Evolutionary conservation across 495 filamentous ascomycete genomes (phyloP), one percentile per base, ranked within the genome.

Genomic region (Penicillium salamii): DNA sequence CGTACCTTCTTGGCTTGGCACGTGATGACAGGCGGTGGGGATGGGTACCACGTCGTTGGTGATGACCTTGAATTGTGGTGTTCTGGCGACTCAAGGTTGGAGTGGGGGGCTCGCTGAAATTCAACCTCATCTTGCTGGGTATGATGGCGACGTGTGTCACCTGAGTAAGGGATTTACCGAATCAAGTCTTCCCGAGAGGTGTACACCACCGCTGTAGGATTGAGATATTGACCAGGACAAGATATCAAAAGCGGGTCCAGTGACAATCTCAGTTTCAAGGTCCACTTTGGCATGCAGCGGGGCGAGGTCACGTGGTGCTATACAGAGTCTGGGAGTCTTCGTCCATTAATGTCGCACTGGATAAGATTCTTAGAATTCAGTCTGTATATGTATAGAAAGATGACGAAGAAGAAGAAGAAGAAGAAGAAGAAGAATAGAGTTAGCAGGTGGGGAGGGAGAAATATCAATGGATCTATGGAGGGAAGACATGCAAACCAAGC

Each of bases 1-100:
- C 44, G 33, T 41, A 78, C 77, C 82, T 72, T 55, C 78, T 66
- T 12, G 79, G 80, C 59, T 88, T 88, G 47, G 69, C 70, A 9
- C 84, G 70, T 9, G 67, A 67, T 3, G 77, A 75, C 50, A 74
- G 41, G 4, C 62, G 56, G 49, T 74, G 65, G 20, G 72, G 72
- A 54, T 75, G 66, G 13, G 72, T 73, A 1, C 52, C 50, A 1
- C 57, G 53, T 3, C 71, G 63, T 23, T 62, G 56, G 38, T 71
- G 64, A 45, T 73, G 62, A 11, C 34, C 50, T 17, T 63, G 42
- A 24, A 54, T 23, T n/a, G 51, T 59, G 7, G 66, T 68, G 43
- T 60, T 70, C 39, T 66, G 70, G 29, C 68, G 66, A 52, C 66
- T 68, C 52, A 70, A 31, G 17, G 55, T 62, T 36, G 70, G 69